Evolutionary conservation across 371 early-diverging fungal genomes (phyloP), one percentile per base, ranked within the genome.

Genomic region (Sporodiniella umbellata): DNA sequence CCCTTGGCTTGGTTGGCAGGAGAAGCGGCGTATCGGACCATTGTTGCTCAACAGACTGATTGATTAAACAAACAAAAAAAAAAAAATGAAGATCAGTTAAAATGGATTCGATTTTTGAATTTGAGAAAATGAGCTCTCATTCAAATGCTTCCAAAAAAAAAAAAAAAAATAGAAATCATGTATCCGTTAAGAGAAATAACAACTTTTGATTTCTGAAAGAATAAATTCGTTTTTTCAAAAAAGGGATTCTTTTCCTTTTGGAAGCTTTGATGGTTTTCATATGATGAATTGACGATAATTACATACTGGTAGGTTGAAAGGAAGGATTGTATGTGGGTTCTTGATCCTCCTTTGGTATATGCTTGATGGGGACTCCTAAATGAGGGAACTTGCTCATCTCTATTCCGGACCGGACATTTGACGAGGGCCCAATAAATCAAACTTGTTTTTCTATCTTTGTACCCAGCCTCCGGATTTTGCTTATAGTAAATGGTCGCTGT

Each of bases 1-100:
- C 65, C 42, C 62, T 61, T 66, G 22, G 51, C 48, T 31, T 51
- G 50, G 46, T 60, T 61, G 52, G 54, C 53, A 17, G 66, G 62
- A 24, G 61, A 53, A 58, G 54, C 62, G 46, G 66, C 62, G 50
- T 66, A 66, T 61, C 66, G 61, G 42, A 61, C 66, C 66, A 66
- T 66, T 31, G 46, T 46, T 46, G 46, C 46, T 46, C 46, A 46
- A 46, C 42, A 46, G 19, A 33, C 46, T 46, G 23, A 17, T 46
- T 17, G 33, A 4, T 17, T 46, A 31, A 19, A 26, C 22, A 22
- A 23, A 43, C 12, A 17, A 14, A 31, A 30, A 21, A 21, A 18
- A 21, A 18, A 46, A 46, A 46, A 35, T 35, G 4, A n/a, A 11
- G 5, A 14, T 35, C 15, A 35, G n/a, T 14, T 1, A 31, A 31